Conservation (phyloP, 257 asterid genomes). For the Ilex aquifolium region DNA sequence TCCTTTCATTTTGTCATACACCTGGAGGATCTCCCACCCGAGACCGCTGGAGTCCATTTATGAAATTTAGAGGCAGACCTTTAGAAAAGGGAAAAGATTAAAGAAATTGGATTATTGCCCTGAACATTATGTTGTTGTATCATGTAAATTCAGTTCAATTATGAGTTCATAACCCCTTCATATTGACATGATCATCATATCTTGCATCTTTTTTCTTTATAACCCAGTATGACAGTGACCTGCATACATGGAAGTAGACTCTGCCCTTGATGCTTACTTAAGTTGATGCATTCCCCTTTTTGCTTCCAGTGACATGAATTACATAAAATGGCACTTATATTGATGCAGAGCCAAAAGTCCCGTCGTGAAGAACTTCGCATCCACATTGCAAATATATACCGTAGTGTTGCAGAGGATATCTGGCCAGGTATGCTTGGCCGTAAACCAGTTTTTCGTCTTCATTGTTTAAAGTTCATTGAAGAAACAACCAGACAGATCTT, state of each 20-base stretch:
- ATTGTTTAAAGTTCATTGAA: slow-evolving; percentile 88
- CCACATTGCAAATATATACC: slow-evolving; percentile 83
- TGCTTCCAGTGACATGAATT: background rate
- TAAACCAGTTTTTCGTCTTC: slow-evolving; percentile 95
- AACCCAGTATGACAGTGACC: too few relatives aligned
- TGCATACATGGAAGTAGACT: background rate
- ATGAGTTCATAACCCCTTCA: too few relatives aligned
- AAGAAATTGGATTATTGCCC: too few relatives aligned
- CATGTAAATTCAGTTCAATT: too few relatives aligned
- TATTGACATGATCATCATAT: too few relatives aligned
- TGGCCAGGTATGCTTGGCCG: slow-evolving; percentile 99
- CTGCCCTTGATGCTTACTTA: background rate
- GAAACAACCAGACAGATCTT: slow-evolving; percentile 76
- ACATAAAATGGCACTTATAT: slow-evolving; percentile 5
- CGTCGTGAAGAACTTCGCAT: slow-evolving; percentile 96
- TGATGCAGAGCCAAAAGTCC: slow-evolving; percentile 82
- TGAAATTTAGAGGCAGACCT: too few relatives aligned
- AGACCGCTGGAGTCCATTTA: too few relatives aligned
- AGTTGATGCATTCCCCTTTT: background rate
- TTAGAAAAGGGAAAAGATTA: too few relatives aligned
- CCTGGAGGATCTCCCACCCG: too few relatives aligned
- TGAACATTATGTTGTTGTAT: too few relatives aligned
- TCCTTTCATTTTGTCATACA: too few relatives aligned
- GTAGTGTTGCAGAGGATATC: slow-evolving; percentile 83
- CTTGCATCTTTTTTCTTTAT: too few relatives aligned